Conservation (phyloP, 495 filamentous ascomycete genomes). For the Extremus antarcticus region DNA sequence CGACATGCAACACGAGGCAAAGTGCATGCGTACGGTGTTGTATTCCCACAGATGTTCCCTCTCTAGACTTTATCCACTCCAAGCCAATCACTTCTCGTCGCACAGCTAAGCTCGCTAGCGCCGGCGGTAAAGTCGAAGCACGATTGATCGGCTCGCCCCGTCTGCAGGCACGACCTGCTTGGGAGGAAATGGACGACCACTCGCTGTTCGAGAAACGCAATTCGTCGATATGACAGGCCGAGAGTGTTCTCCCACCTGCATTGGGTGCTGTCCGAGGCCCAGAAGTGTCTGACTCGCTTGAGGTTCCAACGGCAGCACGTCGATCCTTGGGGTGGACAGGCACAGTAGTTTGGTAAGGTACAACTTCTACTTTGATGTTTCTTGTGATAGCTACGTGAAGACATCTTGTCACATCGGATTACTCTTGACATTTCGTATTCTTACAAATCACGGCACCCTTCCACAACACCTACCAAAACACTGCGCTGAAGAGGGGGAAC, state of each 20-base stretch:
- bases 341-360: not conserved
- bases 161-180: constrained; percentile 2
- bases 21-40: too few relatives aligned
- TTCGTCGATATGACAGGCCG: not conserved
- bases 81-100: constrained; percentile 3
- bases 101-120: constrained; percentile 1
- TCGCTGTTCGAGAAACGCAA: not conserved
- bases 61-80: not conserved
- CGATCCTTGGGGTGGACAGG: not conserved
- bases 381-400: not conserved
- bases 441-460: not conserved
- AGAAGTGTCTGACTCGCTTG: not conserved
- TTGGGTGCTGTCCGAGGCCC: not conserved
- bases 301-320: not conserved
- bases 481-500: not conserved
- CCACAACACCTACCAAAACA: too few relatives aligned
- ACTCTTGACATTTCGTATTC: not conserved
- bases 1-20: too few relatives aligned
- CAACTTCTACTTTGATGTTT: not conserved
- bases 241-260: not conserved
- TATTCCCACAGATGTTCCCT: not conserved
- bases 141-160: constrained; percentile 5
- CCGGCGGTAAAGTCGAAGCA: constrained; percentile 10
- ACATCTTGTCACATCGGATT: not conserved
- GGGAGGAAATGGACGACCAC: not conserved